Evolutionary conservation across 331 rosid species (phyloP).

Genomic region (Erythrophleum ivorense): DNA sequence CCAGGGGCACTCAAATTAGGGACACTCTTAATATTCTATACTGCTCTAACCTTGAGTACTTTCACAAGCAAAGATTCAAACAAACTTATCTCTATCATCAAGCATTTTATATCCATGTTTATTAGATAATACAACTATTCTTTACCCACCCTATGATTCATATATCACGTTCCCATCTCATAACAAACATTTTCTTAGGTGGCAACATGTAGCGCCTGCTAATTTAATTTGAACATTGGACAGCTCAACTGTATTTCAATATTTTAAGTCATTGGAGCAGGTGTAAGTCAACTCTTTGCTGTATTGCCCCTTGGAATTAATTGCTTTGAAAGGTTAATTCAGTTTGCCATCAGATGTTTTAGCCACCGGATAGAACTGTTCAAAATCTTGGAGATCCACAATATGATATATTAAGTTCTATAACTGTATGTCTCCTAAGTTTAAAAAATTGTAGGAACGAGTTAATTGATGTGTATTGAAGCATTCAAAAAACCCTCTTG

Average conservation of each 20-base stretch:
- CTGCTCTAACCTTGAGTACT: not conserved
- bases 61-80: not conserved
- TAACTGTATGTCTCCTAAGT: not conserved
- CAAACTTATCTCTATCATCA: constrained; percentile 8
- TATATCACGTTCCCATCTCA: constrained; percentile 14
- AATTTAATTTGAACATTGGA: constrained; percentile 16
- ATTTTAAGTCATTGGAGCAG: constrained; percentile 17
- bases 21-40: not conserved
- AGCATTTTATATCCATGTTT: constrained; percentile 2
- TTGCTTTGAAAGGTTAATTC: not conserved
- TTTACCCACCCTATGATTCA: constrained; percentile 39
- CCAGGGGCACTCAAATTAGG: not conserved
- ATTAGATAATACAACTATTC: constrained; percentile 26
- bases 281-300: constrained; percentile 37
- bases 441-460: not conserved
- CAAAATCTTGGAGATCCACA: constrained; percentile 7
- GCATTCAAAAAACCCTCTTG: not conserved
- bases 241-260: constrained; percentile 36
- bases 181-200: constrained; percentile 31
- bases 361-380: constrained; percentile 32
- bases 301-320: constrained; percentile 13
- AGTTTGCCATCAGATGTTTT: constrained; percentile 13
- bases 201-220: constrained; percentile 36
- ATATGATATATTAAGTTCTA: not conserved
- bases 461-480: not conserved